Conservation (phyloP, 2,329 filamentous ascomycete genomes). For the Cladosporium sp. region DNA sequence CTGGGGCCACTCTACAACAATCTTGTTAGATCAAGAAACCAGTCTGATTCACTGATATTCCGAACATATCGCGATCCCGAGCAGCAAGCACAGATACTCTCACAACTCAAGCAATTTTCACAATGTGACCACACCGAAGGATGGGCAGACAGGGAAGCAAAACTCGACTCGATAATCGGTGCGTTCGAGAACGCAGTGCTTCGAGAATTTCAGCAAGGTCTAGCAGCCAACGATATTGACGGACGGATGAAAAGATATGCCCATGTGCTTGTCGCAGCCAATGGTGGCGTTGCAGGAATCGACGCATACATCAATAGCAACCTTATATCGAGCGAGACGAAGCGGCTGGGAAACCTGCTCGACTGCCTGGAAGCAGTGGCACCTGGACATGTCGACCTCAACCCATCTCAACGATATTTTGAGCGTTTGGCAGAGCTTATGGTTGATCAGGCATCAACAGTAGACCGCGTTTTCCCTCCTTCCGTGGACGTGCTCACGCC, state of each 20-base stretch:
- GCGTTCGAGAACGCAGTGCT: constrained; percentile 91
- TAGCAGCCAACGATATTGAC: constrained; percentile 84
- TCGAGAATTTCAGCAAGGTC: constrained; percentile 89
- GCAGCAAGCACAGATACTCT: constrained; percentile 84
- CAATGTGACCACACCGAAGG: constrained; percentile 79
- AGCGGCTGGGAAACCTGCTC: constrained; percentile 70
- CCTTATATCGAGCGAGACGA: constrained; percentile 74
- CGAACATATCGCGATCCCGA: constrained; percentile 84
- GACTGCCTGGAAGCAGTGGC: constrained; percentile 76
- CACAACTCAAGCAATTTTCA: constrained; percentile 76
- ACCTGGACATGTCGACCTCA: constrained; percentile 70
- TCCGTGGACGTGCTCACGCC: constrained; percentile 70
- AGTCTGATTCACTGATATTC: constrained; percentile 82
- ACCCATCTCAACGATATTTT: constrained; percentile 82
- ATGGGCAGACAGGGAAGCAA: constrained; percentile 69
- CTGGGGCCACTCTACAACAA: constrained; percentile 88
- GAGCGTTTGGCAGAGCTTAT: constrained; percentile 71
- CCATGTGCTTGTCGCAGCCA: constrained; percentile 77
- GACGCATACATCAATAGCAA: constrained; percentile 87
- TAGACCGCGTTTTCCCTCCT: constrained; percentile 79
- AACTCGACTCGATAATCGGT: constrained; percentile 70
- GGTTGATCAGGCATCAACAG: constrained; percentile 79
- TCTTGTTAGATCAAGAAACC: constrained; percentile 69
- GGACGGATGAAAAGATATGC: constrained; percentile 88
- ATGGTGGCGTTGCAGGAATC: constrained; percentile 75